Base-by-base conservation (phyloP, 169 alveolate species). In the Cardiosporidium cionae region DNA sequence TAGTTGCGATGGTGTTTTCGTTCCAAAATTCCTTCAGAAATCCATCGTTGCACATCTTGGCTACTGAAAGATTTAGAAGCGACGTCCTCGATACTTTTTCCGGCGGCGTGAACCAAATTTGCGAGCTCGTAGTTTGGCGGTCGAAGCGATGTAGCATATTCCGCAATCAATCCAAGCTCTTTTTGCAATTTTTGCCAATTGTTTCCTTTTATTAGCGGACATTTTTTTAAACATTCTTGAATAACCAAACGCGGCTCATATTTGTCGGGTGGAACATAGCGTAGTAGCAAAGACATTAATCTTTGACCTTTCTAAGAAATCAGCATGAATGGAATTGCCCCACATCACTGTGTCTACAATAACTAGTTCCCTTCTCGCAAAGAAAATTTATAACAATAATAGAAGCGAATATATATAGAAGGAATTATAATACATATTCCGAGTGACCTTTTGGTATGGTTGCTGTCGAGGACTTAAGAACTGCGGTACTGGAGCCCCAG, bases 401-500 rank as follows among this genome's bases (percentile, higher is more conserved):
- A n/a, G n/a, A n/a, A n/a, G n/a, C n/a, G n/a, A n/a, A n/a, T n/a
- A n/a, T n/a, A n/a, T n/a, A n/a, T 9, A 9, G 44, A 63, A 9
- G 22, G 22, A 9, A 63, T 9, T n/a, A n/a, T 44, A 16, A 16
- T n/a, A 27, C 31, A 7, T 3, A 25, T 9, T 37, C 1, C 72
- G 16, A 7, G 32, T 22, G 27, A 52, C 70, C 74, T 85, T 75
- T 32, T 85, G 77, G 37, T 64, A 76, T 7, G 92, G 76, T 23
- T 69, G 79, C 71, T 89, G 90, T 2, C 92, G 68, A 32, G 80
- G 80, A 2, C 90, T 83, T 32, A 89, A 73, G 44, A 82, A 73
- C 79, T 89, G 94, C 6, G 94, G 94, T 76, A 89, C 85, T 25
- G 90, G 90, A 5, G 85, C 88, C 64, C 68, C 83, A 16, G 90